Conservation (phyloP, 2,329 filamentous ascomycete species). For the Rhynchosporium graminicola region DNA sequence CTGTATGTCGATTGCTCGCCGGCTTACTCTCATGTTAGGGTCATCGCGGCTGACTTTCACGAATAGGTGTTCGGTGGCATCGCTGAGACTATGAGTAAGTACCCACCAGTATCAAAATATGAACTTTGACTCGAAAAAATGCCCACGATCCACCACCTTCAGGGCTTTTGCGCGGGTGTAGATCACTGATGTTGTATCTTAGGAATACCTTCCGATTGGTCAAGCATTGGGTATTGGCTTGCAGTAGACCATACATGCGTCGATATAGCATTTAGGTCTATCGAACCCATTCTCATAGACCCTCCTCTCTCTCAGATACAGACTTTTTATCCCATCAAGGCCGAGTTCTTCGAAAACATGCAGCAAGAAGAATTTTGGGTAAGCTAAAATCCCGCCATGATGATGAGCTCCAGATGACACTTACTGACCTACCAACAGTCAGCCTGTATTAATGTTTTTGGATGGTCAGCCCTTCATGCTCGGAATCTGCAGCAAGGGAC, state of each 20-base stretch:
- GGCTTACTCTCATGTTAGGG: not conserved
- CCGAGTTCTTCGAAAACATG: constrained; percentile 6
- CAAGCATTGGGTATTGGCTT: constrained; percentile 2
- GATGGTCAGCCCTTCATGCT: not conserved
- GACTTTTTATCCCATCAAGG: not conserved
- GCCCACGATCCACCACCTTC: not conserved
- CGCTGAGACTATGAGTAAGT: constrained; percentile 1
- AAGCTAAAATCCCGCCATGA: not conserved
- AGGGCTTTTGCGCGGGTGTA: too few species aligned
- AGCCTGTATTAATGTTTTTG: not conserved
- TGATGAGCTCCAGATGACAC: not conserved
- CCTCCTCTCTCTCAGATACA: not conserved
- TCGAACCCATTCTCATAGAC: not conserved
- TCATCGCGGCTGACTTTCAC: not conserved
- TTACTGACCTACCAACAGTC: not conserved
- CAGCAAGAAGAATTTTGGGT: constrained; percentile 3
- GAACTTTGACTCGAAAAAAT: not conserved
- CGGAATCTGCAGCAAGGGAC: not conserved
- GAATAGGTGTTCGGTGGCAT: constrained; percentile 2
- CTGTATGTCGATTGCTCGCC: not conserved
- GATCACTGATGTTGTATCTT: too few species aligned
- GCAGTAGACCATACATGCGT: not conserved
- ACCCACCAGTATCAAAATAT: not conserved
- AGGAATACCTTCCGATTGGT: not conserved
- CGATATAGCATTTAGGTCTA: not conserved